Evolutionary conservation across 345 rosid genomes (phyloP).

Genomic region (Erucastrum elatum): DNA sequence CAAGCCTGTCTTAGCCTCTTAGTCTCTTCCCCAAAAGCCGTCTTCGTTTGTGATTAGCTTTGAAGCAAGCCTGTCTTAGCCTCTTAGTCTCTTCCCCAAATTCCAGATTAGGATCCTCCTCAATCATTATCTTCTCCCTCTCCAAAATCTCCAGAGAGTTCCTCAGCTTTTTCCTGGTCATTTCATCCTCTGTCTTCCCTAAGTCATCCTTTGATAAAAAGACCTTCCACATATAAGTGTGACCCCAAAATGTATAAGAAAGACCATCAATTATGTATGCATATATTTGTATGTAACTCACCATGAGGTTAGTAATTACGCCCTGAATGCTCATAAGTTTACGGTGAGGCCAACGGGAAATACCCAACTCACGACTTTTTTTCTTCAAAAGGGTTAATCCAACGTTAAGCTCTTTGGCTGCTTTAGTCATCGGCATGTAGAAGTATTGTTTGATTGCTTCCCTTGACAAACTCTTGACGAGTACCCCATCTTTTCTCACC

Average conservation of each 20-base stretch:
- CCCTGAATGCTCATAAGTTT: slow-evolving; percentile 59
- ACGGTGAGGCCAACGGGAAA: slow-evolving; percentile 69
- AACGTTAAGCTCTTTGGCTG: slow-evolving; percentile 61
- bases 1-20: slow-evolving; percentile 50
- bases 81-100: slow-evolving; percentile 60
- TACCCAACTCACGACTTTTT: slow-evolving; percentile 62
- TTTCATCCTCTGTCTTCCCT: slow-evolving; percentile 35
- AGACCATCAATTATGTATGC: background rate
- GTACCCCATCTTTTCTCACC: slow-evolving; percentile 3
- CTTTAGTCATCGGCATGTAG: slow-evolving; percentile 64
- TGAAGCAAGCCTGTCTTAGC: slow-evolving; percentile 79
- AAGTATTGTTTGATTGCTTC: slow-evolving; percentile 45
- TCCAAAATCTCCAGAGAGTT: slow-evolving; percentile 57
- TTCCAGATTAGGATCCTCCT: slow-evolving; percentile 57
- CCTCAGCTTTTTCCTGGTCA: slow-evolving; percentile 28
- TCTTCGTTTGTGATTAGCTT: slow-evolving; percentile 77
- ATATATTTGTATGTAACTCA: slow-evolving; percentile 9
- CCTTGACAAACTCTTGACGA: slow-evolving; percentile 38
- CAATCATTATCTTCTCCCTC: slow-evolving; percentile 63
- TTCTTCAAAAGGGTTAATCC: slow-evolving; percentile 70
- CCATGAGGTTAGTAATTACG: slow-evolving; percentile 53
- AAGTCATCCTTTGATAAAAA: slow-evolving; percentile 34
- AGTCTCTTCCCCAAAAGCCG: slow-evolving; percentile 48
- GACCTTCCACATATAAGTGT: background rate
- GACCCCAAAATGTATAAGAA: background rate